A percentile compares a stretch with the other conserved stretches of the same genome.
Conservation (phyloP, 441 rosid genomes). For the Erysimum cheiri region DNA sequence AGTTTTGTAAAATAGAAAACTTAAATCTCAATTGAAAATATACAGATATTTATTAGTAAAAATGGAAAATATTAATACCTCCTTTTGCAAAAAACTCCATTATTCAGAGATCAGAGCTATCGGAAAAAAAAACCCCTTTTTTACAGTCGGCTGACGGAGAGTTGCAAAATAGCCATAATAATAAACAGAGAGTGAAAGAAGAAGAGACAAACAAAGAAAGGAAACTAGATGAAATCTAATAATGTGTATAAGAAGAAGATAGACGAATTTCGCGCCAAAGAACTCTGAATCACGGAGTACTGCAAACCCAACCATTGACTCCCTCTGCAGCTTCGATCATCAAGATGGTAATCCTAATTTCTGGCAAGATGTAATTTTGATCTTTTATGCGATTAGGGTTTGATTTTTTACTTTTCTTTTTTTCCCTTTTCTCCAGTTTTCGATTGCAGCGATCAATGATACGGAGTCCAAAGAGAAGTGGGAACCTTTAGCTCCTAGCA, state of each 20-base stretch:
- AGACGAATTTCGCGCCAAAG: slow-evolving; percentile 22
- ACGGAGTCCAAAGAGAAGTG: slow-evolving; percentile 79
- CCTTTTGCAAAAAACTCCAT: neutral
- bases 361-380: slow-evolving; percentile 1
- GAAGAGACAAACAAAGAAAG: slow-evolving; percentile 2
- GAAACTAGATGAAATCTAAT: slow-evolving; percentile 8
- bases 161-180: slow-evolving; percentile 5
- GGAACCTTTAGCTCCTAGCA: slow-evolving; percentile 99
- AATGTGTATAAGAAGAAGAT: slow-evolving; percentile 31
- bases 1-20: neutral
- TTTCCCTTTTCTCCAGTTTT: slow-evolving; percentile 59
- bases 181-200: neutral
- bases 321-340: slow-evolving; percentile 6
- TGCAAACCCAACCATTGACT: slow-evolving; percentile 12
- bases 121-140: too few species aligned
- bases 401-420: neutral
- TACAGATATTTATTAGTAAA: too few species aligned
- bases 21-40: neutral
- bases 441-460: slow-evolving; percentile 95
- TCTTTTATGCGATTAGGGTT: slow-evolving; percentile 16
- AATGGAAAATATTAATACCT: neutral
- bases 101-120: too few species aligned
- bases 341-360: slow-evolving; percentile 51
- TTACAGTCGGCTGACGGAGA: slow-evolving; percentile 1
- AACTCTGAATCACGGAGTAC: slow-evolving; percentile 30